Evolutionary conservation across 148 eudicot species (phyloP).

Genomic region (Dianthus caryophyllus): DNA sequence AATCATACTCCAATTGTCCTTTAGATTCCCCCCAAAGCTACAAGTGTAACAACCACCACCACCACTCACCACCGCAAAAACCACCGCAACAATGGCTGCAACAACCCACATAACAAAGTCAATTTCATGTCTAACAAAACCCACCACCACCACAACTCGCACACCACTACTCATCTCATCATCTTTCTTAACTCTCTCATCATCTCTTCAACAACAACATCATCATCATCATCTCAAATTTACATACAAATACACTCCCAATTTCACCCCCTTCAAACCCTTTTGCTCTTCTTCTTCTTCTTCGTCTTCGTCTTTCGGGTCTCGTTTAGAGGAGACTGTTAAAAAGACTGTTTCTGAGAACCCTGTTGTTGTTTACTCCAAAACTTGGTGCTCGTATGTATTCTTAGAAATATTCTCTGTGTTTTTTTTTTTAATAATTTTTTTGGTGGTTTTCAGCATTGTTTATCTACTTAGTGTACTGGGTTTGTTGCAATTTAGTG

Average conservation of each 20-base stretch:
- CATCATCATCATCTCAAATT: constrained; percentile 5
- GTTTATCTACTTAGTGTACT: background rate
- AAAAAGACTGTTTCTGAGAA: constrained; percentile 67
- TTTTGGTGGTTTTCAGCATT: background rate
- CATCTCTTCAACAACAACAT: background rate
- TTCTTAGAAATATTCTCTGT: too few species aligned
- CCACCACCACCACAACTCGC: too few species aligned
- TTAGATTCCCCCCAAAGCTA: too few species aligned
- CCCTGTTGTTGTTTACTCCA: constrained; percentile 91
- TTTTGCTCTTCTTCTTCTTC: constrained; percentile 26
- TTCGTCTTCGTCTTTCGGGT: constrained; percentile 54
- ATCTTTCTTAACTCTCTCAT: too few species aligned
- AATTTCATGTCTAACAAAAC: too few species aligned
- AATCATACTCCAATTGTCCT: too few species aligned
- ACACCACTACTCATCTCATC: too few species aligned
- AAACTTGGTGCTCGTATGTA: constrained; percentile 92
- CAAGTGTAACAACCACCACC: too few species aligned
- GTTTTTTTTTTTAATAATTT: background rate
- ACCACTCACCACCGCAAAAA: too few species aligned
- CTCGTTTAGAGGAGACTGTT: constrained; percentile 67
- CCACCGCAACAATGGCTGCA: too few species aligned
- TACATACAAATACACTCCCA: constrained; percentile 6
- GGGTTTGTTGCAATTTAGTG: background rate
- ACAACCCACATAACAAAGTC: too few species aligned
- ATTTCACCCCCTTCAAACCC: constrained; percentile 27